Conservation (phyloP, 805 yeast species). For the Brettanomyces bruxellensis region DNA sequence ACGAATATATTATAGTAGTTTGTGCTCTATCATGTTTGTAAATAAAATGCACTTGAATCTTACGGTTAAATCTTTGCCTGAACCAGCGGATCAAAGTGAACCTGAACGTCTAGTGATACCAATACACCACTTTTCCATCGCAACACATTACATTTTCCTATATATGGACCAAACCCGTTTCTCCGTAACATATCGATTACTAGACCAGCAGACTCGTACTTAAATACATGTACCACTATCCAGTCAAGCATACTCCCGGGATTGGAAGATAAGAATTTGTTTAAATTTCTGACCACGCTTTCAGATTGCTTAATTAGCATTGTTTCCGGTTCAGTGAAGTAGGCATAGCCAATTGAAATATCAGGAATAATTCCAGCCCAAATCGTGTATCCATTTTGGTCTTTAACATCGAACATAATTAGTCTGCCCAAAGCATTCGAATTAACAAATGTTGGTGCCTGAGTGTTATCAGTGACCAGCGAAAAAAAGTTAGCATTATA, state of each 20-base stretch:
- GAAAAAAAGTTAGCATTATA: too few species aligned
- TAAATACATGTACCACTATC: constrained; percentile 2
- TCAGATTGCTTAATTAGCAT: constrained; percentile 2
- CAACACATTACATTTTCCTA: constrained; percentile 5
- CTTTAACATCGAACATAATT: too few species aligned
- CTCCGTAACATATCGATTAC: constrained; percentile 6
- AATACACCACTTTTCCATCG: constrained; percentile 3
- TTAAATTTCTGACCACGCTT: constrained; percentile 6
- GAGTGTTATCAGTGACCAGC: too few species aligned
- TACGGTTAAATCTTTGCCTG: too few species aligned
- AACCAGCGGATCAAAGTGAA: neutral
- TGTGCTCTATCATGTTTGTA: too few species aligned
- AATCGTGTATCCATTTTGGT: neutral
- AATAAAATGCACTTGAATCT: too few species aligned
- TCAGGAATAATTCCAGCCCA: constrained; percentile 4
- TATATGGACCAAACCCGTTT: constrained; percentile 6
- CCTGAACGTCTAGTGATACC: constrained; percentile 3
- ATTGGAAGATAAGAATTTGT: neutral
- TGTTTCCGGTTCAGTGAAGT: neutral
- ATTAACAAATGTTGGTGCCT: too few species aligned
- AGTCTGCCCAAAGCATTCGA: too few species aligned
- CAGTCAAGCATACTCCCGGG: neutral
- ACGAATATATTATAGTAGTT: too few species aligned
- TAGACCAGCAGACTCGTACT: constrained; percentile 5
- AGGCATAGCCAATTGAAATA: neutral